Base-by-base conservation (phyloP, 2,329 filamentous ascomycete genomes). In the Helminthosporium solani region DNA sequence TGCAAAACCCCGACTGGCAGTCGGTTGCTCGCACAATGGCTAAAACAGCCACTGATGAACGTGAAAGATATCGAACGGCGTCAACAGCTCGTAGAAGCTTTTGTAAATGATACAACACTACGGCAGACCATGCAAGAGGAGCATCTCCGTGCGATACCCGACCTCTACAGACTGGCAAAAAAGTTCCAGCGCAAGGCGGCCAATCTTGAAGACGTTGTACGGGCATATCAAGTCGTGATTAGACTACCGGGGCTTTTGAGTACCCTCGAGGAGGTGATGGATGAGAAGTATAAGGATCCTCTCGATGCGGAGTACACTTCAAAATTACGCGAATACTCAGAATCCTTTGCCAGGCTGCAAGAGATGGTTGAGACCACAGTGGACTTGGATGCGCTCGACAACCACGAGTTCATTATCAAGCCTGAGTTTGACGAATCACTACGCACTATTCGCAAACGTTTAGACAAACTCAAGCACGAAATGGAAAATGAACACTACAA, bases 281-380 rank as follows among this genome's bases (percentile, higher is more conserved):
- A 99, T 62, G 94, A 97, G 68, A 78, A 86, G 35, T 96, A 97
- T 69, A 88, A 88, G 50, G 87, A 90, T 49, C 87, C 90, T 0
- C 78, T 99, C 0, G 91, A 97, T 53, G 80, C 81, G 6, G 85
- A 90, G 19, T 99, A 99, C 67, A 96, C 91, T 0, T 80, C 81
- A 20, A 95, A 95, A 66, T 75, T 99, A 31, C 70, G 70, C 7
- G 82, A 87, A 49, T 82, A 89, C 49, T 87, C 85, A 5, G 84
- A 90, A 61, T 88, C 85, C 61, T 79, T 99, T 40, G 85, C 81
- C 20, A 96, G 90, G 66, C 77, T 99, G 9, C 88, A 92, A 63
- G 94, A 99, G 67, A 96, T 99, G 90, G 94, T 99, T 0, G 94
- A 99, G 74, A 96, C 94, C 1, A 99, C 95, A 0, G 91, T 99